phyloP scores from a whole-genome alignment of 441 rosid species.

The Pelargonium citronellum region DNA sequence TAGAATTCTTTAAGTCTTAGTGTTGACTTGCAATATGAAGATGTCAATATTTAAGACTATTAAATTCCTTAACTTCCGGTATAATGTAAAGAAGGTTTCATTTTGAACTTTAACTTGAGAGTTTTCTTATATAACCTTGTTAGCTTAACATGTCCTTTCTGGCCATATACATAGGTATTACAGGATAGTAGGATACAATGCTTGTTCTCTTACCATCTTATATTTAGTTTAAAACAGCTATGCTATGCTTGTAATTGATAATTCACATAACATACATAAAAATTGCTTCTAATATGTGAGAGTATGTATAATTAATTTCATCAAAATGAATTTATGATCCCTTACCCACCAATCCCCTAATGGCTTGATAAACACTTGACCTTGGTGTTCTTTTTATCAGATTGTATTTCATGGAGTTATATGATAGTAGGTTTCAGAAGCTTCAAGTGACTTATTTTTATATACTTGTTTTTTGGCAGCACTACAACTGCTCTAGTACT shows the following conservation, averaged over 20 bases:
- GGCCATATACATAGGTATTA: not conserved
- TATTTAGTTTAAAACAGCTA: not conserved
- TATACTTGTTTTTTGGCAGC: slow-evolving; percentile 43
- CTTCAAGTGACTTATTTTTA: not conserved
- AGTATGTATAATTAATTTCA: too few relatives aligned
- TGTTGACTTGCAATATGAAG: too few relatives aligned
- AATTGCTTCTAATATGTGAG: not conserved
- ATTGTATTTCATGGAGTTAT: too few relatives aligned
- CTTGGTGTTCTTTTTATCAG: not conserved
- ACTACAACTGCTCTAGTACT: slow-evolving; percentile 67
- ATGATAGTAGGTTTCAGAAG: too few relatives aligned
- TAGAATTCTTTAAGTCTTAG: not conserved
- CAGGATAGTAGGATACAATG: not conserved
- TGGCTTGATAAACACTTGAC: not conserved
- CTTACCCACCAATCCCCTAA: not conserved
- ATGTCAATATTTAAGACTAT: not conserved
- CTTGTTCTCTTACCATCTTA: not conserved
- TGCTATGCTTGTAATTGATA: too few relatives aligned
- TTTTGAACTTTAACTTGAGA: not conserved
- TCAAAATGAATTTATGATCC: not conserved
- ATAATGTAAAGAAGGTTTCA: not conserved
- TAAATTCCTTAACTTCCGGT: not conserved
- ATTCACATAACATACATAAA: not conserved
- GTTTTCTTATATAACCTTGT: not conserved
- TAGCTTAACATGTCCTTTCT: not conserved